phyloP scores from a whole-genome alignment of 371 early-diverging fungal species.

The Mortierella sp. region DNA sequence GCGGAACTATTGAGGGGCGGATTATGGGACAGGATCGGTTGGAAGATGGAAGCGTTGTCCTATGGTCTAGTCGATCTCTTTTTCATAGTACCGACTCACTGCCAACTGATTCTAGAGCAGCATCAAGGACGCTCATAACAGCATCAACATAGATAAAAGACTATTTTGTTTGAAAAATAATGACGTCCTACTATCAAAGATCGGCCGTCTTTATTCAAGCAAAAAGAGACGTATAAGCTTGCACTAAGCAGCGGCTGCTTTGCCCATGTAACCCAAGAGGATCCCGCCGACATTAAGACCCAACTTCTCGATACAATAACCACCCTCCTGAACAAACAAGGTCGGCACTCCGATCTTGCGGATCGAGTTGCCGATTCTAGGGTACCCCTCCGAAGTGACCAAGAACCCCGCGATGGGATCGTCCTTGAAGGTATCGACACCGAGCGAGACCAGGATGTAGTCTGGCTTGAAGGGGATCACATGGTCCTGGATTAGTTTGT shows the following conservation, averaged over 20 bases:
- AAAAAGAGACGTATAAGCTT: not conserved
- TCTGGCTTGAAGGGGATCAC: conserved; percentile 64
- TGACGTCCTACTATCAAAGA: too few relatives aligned
- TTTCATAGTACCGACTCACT: too few relatives aligned
- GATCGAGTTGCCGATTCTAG: conserved; percentile 65
- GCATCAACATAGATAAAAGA: too few relatives aligned
- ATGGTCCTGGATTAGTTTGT: conserved; percentile 37
- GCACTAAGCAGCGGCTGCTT: not conserved
- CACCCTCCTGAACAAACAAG: conserved; percentile 84
- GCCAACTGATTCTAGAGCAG: too few relatives aligned
- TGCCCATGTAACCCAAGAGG: conserved; percentile 64
- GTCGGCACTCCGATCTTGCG: conserved; percentile 63
- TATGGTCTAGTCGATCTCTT: too few relatives aligned
- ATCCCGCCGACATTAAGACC: conserved; percentile 73
- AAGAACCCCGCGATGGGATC: conserved; percentile 79
- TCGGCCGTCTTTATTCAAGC: not conserved
- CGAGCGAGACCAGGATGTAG: conserved; percentile 67
- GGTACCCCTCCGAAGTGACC: conserved; percentile 65
- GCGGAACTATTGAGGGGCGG: not conserved
- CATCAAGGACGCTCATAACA: too few relatives aligned
- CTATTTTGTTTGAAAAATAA: too few relatives aligned
- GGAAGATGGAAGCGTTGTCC: too few relatives aligned
- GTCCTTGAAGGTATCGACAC: conserved; percentile 73
- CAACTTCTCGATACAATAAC: conserved; percentile 71
- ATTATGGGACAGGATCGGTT: not conserved